Evolutionary conservation across 805 yeast species (phyloP).

Genomic region (Trichomonascus vanleenenianus): DNA sequence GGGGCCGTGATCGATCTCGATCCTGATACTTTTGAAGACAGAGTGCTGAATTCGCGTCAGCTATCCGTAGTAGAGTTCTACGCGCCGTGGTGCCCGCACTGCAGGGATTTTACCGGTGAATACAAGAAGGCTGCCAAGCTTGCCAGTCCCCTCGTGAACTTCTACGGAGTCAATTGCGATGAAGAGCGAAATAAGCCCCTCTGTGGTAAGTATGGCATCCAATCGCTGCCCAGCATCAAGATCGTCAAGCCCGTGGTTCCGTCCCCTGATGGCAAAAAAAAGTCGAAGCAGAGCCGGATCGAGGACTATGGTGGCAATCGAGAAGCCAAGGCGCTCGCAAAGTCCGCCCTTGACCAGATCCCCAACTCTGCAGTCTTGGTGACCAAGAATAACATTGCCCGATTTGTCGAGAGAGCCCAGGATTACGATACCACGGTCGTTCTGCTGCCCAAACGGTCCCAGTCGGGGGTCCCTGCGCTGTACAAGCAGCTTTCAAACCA

Average conservation of each 20-base stretch:
- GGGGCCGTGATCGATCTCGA: conserved; percentile 47
- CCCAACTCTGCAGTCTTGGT: conserved; percentile 25
- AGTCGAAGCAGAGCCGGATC: conserved; percentile 16
- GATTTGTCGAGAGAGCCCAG: conserved; percentile 20
- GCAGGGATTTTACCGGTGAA: conserved; percentile 58
- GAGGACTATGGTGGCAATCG: conserved; percentile 27
- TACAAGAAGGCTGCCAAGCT: conserved; percentile 56
- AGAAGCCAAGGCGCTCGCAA: conserved; percentile 20
- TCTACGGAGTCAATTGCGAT: conserved; percentile 77
- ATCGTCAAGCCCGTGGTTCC: conserved; percentile 17
- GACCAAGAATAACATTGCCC: conserved; percentile 14
- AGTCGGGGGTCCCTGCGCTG: conserved; percentile 24
- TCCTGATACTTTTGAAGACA: conserved; percentile 48
- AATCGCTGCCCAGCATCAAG: conserved; percentile 79
- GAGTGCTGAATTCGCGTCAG: conserved; percentile 61
- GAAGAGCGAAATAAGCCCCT: conserved; percentile 54
- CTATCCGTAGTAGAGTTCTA: conserved; percentile 82
- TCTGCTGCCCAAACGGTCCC: conserved; percentile 22
- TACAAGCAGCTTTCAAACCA: conserved; percentile 26
- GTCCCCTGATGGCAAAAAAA: conserved; percentile 25
- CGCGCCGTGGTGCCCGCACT: conserved; percentile 98
- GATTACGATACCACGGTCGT: conserved; percentile 22
- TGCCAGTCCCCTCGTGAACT: conserved; percentile 36
- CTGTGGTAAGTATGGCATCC: conserved; percentile 56
- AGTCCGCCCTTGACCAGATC: conserved; percentile 22